phyloP scores from a whole-genome alignment of 768 basidiomycete genomes.

The Suillus alpinus region DNA sequence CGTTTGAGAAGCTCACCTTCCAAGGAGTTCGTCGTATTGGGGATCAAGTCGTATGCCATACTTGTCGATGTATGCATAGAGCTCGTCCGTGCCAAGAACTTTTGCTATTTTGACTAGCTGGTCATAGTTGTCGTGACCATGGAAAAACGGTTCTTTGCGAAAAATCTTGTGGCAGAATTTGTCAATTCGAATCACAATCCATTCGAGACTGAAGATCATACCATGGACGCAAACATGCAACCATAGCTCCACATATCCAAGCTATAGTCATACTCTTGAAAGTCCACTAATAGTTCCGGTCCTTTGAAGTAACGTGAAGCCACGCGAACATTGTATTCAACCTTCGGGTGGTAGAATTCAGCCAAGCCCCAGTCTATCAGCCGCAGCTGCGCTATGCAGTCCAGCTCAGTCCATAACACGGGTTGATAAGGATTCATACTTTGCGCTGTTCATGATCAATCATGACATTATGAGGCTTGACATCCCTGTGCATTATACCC shows the following conservation, averaged over 20 bases:
- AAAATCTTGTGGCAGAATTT: conserved; percentile 66
- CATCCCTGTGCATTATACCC: conserved; percentile 98
- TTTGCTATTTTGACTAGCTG: conserved; percentile 98
- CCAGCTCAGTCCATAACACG: conserved; percentile 3
- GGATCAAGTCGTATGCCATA: conserved; percentile 94
- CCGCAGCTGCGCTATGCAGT: conserved; percentile 57
- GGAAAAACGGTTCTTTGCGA: conserved; percentile 99
- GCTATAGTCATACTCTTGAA: conserved; percentile 98
- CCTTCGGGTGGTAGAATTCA: conserved; percentile 97
- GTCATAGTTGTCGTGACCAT: conserved; percentile 98
- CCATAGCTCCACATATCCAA: conserved; percentile 99
- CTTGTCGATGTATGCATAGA: conserved; percentile 90
- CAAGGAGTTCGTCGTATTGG: conserved; percentile 94
- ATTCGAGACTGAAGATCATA: conserved; percentile 32
- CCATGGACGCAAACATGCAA: conserved; percentile 99
- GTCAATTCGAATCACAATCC: conserved; percentile 1
- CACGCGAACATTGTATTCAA: conserved; percentile 97
- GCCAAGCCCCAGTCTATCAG: conserved; percentile 99
- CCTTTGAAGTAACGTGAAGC: conserved; percentile 98
- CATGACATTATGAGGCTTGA: conserved; percentile 99
- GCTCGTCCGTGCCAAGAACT: conserved; percentile 93
- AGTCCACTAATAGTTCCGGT: conserved; percentile 93
- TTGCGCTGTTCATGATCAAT: conserved; percentile 97
- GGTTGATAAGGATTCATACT: conserved; percentile 40
- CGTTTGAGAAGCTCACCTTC: conserved; percentile 49